Conservation (phyloP, 441 rosid species). For the Isatis lusitanica region DNA sequence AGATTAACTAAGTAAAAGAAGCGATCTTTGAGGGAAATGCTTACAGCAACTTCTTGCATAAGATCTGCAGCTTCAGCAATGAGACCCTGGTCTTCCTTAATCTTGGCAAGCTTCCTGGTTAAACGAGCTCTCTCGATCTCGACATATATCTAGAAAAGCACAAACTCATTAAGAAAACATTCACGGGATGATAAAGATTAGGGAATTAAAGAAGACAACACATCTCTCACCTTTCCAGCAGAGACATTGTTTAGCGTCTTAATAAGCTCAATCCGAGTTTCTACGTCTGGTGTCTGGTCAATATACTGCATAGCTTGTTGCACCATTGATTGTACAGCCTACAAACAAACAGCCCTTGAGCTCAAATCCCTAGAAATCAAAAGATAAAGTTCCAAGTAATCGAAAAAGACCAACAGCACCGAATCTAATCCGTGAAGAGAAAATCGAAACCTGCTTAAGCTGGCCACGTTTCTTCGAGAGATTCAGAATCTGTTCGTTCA, state of each 20-base stretch:
- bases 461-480: conserved; percentile 92
- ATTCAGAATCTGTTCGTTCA: conserved; percentile 81
- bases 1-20: neutral
- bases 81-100: conserved; percentile 85
- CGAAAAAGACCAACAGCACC: no score
- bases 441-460: conserved; percentile 67
- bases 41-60: conserved; percentile 97
- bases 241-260: conserved; percentile 72
- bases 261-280: conserved; percentile 77
- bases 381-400: no score
- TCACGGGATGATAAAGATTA: neutral
- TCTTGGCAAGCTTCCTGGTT: conserved; percentile 85
- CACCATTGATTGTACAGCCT: conserved; percentile 94
- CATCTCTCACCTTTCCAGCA: conserved; percentile 75
- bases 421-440: no score
- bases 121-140: conserved; percentile 92
- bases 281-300: conserved; percentile 81
- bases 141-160: conserved; percentile 62
- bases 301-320: conserved; percentile 91
- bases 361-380: neutral
- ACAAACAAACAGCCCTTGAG: neutral
- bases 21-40: conserved; percentile 16
- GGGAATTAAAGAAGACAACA: neutral
- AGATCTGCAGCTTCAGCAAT: conserved; percentile 94
- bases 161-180: neutral